Conservation (phyloP, 768 basidiomycete species). For the Termitomyces bulborhizus region DNA sequence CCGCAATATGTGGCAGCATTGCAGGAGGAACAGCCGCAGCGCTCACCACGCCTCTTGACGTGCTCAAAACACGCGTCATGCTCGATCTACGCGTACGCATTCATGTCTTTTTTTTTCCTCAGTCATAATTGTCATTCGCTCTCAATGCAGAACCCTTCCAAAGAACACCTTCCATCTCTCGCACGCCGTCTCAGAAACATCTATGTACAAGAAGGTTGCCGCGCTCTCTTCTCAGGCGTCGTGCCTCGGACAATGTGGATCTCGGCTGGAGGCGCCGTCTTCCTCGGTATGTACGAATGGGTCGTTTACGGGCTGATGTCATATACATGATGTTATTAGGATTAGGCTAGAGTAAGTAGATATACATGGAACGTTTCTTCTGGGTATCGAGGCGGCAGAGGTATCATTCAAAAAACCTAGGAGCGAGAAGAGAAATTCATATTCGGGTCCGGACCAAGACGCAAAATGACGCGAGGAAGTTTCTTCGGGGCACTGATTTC, state of each 20-base stretch:
- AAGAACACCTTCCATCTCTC: slow-evolving; percentile 49
- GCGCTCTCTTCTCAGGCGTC: slow-evolving; percentile 79
- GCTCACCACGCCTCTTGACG: slow-evolving; percentile 90
- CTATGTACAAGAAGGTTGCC: slow-evolving; percentile 60
- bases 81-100: slow-evolving; percentile 71
- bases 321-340: neutral
- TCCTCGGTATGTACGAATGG: slow-evolving; percentile 95
- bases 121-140: neutral
- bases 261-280: slow-evolving; percentile 93
- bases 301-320: slow-evolving; percentile 45
- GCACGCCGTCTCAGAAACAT: slow-evolving; percentile 56
- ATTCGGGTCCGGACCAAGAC: slow-evolving; percentile 22
- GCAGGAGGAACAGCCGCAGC: slow-evolving; percentile 90
- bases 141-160: slow-evolving; percentile 38
- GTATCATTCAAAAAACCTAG: neutral
- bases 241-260: slow-evolving; percentile 95
- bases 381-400: neutral
- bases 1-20: slow-evolving; percentile 84
- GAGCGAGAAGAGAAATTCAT: neutral
- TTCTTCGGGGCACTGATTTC: slow-evolving; percentile 35
- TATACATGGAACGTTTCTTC: neutral
- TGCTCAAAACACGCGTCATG: slow-evolving; percentile 97
- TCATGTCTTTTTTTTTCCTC: neutral
- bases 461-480: slow-evolving; percentile 26
- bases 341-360: neutral